Percentiles rank a stretch among this genome's conserved stretches.
These are phyloP conservation scores for Pestalotiopsis sp. DNA, from an alignment of 2,329 filamentous ascomycete genomes.

Conservation along the genomic window DNA sequence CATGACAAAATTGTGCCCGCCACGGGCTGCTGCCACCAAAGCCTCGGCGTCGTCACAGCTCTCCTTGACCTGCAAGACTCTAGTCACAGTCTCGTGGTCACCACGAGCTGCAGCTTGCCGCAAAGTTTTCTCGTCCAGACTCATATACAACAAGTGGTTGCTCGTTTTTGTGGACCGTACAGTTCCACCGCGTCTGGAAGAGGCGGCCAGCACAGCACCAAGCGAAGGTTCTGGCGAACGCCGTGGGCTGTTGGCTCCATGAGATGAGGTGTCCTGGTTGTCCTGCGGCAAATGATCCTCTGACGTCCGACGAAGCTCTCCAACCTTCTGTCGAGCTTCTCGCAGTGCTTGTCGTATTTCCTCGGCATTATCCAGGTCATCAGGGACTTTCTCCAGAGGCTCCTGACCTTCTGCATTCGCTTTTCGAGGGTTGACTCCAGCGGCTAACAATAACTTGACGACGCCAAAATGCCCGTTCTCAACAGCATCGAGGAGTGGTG, in stretches of 20 bases:
- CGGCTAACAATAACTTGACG: constrained; percentile 79
- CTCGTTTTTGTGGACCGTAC: constrained; percentile 66
- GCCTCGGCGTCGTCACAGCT: constrained; percentile 77
- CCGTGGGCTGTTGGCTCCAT: constrained; percentile 61
- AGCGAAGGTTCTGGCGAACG: constrained; percentile 52
- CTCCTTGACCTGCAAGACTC: constrained; percentile 63
- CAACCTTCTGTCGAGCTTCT: constrained; percentile 58
- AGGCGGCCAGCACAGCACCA: constrained; percentile 32
- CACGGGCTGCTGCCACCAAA: constrained; percentile 87
- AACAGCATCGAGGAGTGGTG: constrained; percentile 91
- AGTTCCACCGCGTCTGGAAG: constrained; percentile 53
- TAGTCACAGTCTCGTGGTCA: constrained; percentile 63
- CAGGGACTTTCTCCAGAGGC: constrained; percentile 80
- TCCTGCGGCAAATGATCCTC: constrained; percentile 59
- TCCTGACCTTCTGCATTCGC: constrained; percentile 92
- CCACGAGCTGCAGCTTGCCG: constrained; percentile 62
- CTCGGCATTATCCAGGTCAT: constrained; percentile 75
- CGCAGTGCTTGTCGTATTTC: constrained; percentile 74
- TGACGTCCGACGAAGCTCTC: constrained; percentile 56
- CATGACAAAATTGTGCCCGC: constrained; percentile 86
- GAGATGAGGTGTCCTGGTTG: constrained; percentile 52
- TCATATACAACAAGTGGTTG: constrained; percentile 66
- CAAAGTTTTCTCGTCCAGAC: constrained; percentile 63
- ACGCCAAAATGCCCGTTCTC: constrained; percentile 93
- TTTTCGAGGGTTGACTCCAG: constrained; percentile 88